Conservation (phyloP, 345 rosid genomes). For the Heritiera fomes region DNA sequence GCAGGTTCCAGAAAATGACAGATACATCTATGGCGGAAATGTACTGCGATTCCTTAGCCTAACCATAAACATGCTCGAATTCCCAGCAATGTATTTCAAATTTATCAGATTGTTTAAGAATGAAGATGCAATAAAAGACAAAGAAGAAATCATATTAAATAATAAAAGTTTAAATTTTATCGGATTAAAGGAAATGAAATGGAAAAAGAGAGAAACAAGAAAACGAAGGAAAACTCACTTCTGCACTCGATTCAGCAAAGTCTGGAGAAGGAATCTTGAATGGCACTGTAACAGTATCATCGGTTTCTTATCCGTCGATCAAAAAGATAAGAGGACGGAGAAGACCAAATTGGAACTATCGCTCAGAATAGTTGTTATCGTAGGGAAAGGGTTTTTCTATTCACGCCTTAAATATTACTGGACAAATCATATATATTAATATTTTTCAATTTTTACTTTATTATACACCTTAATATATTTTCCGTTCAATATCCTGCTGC, state of each 20-base stretch:
- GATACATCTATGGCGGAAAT: too few species aligned
- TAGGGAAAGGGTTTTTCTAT: too few species aligned
- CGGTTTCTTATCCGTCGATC: constrained; percentile 25
- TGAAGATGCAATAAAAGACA: constrained; percentile 3
- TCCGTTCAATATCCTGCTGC: too few species aligned
- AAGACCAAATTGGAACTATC: background rate
- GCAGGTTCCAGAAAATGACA: too few species aligned
- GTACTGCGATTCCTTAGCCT: background rate
- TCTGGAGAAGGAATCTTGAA: constrained; percentile 91
- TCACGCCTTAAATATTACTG: too few species aligned
- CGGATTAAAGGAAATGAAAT: background rate
- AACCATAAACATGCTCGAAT: background rate
- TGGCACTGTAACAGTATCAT: constrained; percentile 90
- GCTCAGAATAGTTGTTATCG: too few species aligned
- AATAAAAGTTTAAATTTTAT: background rate
- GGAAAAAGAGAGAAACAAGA: background rate
- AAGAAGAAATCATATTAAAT: background rate
- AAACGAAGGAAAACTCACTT: constrained; percentile 44
- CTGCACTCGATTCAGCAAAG: constrained; percentile 69
- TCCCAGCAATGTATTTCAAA: background rate
- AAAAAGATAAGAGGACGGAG: background rate
- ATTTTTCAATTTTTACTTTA: too few species aligned
- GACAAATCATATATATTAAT: too few species aligned
- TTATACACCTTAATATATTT: too few species aligned
- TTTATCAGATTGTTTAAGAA: background rate